Percentiles rank a stretch among this genome's conserved stretches.
Conservation (phyloP, 2,329 filamentous ascomycete genomes). For the Emericellopsis cladophorae region DNA sequence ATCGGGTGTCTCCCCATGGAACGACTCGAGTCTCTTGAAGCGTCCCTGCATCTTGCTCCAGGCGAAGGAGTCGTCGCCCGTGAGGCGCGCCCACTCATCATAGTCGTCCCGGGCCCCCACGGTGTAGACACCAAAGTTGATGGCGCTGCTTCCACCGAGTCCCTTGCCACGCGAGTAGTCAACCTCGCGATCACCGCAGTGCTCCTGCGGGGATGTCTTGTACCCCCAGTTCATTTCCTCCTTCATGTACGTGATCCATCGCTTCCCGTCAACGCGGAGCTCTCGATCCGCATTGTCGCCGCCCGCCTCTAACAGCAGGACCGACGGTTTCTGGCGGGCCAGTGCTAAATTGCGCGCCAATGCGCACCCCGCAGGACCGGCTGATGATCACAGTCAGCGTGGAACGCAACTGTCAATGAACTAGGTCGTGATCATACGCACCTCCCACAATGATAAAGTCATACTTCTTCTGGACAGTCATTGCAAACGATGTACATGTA, state of each 20-base stretch:
- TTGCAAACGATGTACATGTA: no score
- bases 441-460: conserved; percentile 22
- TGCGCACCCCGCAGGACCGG: conserved; percentile 46
- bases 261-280: conserved; percentile 38
- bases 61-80: conserved; percentile 39
- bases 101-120: conserved; percentile 47
- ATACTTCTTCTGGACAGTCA: conserved; percentile 4
- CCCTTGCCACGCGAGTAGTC: conserved; percentile 37
- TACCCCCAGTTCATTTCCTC: conserved; percentile 38
- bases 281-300: conserved; percentile 29
- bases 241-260: conserved; percentile 38
- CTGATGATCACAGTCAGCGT: conserved; percentile 18
- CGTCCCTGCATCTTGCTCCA: conserved; percentile 40
- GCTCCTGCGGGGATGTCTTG: conserved; percentile 31
- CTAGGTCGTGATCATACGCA: conserved; percentile 6
- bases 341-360: conserved; percentile 39
- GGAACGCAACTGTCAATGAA: not conserved
- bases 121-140: conserved; percentile 42
- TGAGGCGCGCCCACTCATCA: conserved; percentile 43
- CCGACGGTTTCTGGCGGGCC: conserved; percentile 29
- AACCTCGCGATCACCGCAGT: conserved; percentile 27
- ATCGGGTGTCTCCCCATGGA: conserved; percentile 25
- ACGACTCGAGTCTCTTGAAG: conserved; percentile 40
- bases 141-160: conserved; percentile 36
- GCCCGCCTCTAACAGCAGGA: conserved; percentile 52